Evolutionary conservation across 2,329 filamentous ascomycete species (phyloP).

Genomic region (Sporothrix protearum): DNA sequence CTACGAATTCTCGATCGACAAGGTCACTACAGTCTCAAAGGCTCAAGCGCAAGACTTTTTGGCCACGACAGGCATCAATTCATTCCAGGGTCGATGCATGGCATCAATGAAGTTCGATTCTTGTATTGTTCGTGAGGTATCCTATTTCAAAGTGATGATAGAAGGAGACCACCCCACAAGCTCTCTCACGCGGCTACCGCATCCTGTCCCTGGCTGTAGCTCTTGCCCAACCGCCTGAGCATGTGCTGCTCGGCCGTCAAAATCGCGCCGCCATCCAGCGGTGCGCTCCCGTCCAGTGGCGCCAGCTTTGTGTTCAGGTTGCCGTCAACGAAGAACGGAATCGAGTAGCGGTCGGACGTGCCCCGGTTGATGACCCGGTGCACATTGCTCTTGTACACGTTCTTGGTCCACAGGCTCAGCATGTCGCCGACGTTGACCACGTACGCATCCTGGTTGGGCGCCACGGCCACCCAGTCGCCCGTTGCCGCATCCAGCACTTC

Average conservation of each 20-base stretch:
- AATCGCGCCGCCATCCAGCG: constrained; percentile 28
- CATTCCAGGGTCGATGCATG: no score
- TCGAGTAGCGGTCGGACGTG: constrained; percentile 49
- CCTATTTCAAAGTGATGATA: background rate
- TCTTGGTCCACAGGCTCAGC: constrained; percentile 49
- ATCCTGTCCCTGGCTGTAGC: constrained; percentile 27
- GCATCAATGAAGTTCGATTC: background rate
- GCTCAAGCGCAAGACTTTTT: no score
- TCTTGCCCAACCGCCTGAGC: constrained; percentile 34
- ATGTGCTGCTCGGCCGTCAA: constrained; percentile 37
- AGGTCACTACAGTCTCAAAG: no score
- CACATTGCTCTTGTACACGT: constrained; percentile 50
- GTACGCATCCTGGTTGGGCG: constrained; percentile 42
- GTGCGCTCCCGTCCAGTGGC: constrained; percentile 35
- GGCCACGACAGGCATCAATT: no score
- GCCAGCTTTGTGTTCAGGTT: constrained; percentile 43
- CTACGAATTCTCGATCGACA: no score
- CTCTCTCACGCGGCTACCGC: background rate
- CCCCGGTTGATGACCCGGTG: constrained; percentile 55
- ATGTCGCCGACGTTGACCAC: constrained; percentile 45
- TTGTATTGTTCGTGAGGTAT: background rate
- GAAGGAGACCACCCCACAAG: background rate
- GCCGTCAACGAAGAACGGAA: constrained; percentile 56
- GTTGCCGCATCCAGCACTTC: constrained; percentile 47
- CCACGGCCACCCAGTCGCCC: constrained; percentile 44